Base-by-base conservation (phyloP, 495 filamentous ascomycete species). In the Ramalina intermedia region DNA sequence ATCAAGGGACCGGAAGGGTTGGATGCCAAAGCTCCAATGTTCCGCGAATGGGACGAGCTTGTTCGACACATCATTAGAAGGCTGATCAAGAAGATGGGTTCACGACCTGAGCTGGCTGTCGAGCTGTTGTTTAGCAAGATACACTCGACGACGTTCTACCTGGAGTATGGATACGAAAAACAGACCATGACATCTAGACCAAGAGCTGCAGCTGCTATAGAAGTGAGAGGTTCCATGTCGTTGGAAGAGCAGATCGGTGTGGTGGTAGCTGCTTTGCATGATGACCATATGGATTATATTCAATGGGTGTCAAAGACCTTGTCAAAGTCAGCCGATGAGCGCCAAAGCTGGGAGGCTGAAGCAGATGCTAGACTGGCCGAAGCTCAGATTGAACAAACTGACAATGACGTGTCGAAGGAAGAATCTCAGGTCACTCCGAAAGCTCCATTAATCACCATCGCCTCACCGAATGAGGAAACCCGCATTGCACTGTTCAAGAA, bases 41-140 rank as follows among this genome's bases (percentile, higher is more conserved):
- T 75, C 63, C 85, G 80, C 58, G 90, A 96, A 55, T 95, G 93
- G 88, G 85, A 96, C 54, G 85, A 91, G 57, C 69, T 99, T 33
- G 78, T 84, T 3, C 79, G 80, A 56, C 87, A 96, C 49, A 71
- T 91, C 24, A 66, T 96, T 29, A 84, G 75, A 55, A 80, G 74
- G 56, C 72, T 87, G 49, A 64, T 79, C 17, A 82, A 84, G 60
- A 94, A 88, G 63, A 69, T 96, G 7, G 73, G 91, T 43, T 79
- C 90, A 53, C 75, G 85, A 45, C 87, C 87, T 3, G 86, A 85
- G 43, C 63, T 96, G 47, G 74, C 86, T 45, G 81, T 88, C 5
- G 93, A 98, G 61, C 64, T 99, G 63, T 70, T 99, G 12, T 99
- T 99, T 62, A 89, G 84, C 61, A 99, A 99, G 64, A 86, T 87